Evolutionary conservation across 371 early-diverging fungal genomes (phyloP).

Genomic region (Mucor circinelloides): DNA sequence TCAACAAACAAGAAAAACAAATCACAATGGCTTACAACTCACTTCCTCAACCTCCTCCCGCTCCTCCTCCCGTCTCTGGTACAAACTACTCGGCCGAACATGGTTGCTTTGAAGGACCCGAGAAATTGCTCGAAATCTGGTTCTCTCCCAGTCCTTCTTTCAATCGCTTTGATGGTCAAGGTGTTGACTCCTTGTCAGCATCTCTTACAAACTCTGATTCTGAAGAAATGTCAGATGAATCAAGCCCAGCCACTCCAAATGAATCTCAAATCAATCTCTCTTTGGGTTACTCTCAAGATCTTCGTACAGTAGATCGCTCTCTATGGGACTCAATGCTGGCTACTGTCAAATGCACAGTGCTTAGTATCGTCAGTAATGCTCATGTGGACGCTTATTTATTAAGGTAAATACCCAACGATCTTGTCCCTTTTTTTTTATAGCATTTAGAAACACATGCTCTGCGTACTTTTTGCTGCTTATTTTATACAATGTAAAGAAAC

Average conservation of each 20-base stretch:
- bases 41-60: conserved; percentile 27
- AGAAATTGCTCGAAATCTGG: conserved; percentile 96
- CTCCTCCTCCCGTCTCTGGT: conserved; percentile 35
- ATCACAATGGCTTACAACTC: conserved; percentile 12
- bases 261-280: conserved; percentile 27
- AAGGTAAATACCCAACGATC: conserved; percentile 44
- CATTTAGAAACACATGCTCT: background rate
- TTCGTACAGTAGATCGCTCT: conserved; percentile 70
- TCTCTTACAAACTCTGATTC: conserved; percentile 17
- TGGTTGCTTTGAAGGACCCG: conserved; percentile 89
- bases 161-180: background rate
- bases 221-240: conserved; percentile 42
- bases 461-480: background rate
- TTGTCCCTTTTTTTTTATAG: background rate
- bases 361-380: conserved; percentile 75
- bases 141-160: conserved; percentile 61
- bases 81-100: conserved; percentile 51
- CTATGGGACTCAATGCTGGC: conserved; percentile 89
- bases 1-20: background rate
- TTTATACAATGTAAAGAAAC: background rate
- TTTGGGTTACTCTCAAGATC: conserved; percentile 48
- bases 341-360: conserved; percentile 86
- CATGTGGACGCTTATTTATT: conserved; percentile 85
- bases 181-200: background rate
- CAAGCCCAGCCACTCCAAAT: conserved; percentile 32